phyloP scores from a whole-genome alignment of 495 filamentous ascomycete genomes.

The Lepidopterella palustris region DNA sequence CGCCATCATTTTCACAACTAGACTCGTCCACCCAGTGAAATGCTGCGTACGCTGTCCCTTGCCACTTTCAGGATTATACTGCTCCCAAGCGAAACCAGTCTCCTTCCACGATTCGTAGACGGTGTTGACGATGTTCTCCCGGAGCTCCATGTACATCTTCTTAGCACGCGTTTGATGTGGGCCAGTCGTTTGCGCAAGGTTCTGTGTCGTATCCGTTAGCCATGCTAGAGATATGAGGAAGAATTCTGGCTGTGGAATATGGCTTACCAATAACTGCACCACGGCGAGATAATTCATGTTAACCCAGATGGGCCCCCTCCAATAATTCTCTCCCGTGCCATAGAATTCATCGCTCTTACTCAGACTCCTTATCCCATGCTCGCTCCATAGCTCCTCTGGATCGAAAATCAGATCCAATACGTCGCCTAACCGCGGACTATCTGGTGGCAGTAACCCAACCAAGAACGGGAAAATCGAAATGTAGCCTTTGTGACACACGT shows the following conservation, averaged over 20 bases:
- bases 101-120: slow-evolving; percentile 81
- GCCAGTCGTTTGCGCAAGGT: slow-evolving; percentile 50
- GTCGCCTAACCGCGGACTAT: slow-evolving; percentile 64
- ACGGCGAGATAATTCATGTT: slow-evolving; percentile 94
- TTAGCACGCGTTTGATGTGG: slow-evolving; percentile 64
- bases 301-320: slow-evolving; percentile 93
- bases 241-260: too few relatives aligned
- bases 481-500: slow-evolving; percentile 96
- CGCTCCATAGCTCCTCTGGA: slow-evolving; percentile 79
- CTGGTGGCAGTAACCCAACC: slow-evolving; percentile 64
- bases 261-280: slow-evolving; percentile 73
- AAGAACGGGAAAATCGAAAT: slow-evolving; percentile 92
- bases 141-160: slow-evolving; percentile 68
- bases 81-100: slow-evolving; percentile 98
- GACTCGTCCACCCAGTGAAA: slow-evolving; percentile 96
- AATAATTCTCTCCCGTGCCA: slow-evolving; percentile 91
- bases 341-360: slow-evolving; percentile 79
- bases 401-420: slow-evolving; percentile 72
- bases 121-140: slow-evolving; percentile 80
- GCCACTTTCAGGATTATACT: slow-evolving; percentile 92
- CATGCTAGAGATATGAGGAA: too few relatives aligned
- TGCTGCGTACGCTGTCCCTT: slow-evolving; percentile 91
- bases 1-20: slow-evolving; percentile 92
- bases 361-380: slow-evolving; percentile 77
- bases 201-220: slow-evolving; percentile 39